phyloP scores from a whole-genome alignment of 306 rosid species.

The Malus asiatica region DNA sequence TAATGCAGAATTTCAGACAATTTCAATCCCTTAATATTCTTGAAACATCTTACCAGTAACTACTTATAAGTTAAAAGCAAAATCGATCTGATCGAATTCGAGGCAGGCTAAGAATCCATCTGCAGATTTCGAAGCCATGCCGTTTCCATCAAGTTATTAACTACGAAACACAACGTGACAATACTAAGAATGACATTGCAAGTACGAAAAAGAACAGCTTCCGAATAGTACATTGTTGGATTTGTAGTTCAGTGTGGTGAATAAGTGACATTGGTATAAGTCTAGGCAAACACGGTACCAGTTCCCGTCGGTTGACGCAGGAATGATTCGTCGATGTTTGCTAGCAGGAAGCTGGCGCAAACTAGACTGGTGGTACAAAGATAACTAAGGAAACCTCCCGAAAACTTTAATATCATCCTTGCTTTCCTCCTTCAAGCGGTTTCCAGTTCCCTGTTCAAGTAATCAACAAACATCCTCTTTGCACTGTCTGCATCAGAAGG shows the following conservation, averaged over 20 bases:
- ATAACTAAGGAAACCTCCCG: neutral
- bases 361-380: neutral
- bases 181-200: neutral
- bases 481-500: conserved; percentile 85
- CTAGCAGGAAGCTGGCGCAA: neutral
- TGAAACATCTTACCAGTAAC: neutral
- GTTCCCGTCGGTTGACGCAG: neutral
- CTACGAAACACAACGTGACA: neutral
- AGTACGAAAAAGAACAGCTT: neutral
- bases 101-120: neutral
- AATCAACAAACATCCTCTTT: conserved; percentile 91
- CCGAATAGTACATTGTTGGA: neutral
- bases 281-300: neutral
- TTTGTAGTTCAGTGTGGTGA: neutral
- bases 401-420: neutral
- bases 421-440: conserved; percentile 35
- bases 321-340: neutral
- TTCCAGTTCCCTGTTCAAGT: conserved; percentile 88
- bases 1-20: neutral
- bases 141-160: neutral
- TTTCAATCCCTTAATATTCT: neutral
- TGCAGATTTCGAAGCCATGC: neutral
- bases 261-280: neutral
- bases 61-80: neutral
- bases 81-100: neutral